Evolutionary conservation across 148 eudicot genomes (phyloP).

Genomic region (Amaranthus hypochondriacus): DNA sequence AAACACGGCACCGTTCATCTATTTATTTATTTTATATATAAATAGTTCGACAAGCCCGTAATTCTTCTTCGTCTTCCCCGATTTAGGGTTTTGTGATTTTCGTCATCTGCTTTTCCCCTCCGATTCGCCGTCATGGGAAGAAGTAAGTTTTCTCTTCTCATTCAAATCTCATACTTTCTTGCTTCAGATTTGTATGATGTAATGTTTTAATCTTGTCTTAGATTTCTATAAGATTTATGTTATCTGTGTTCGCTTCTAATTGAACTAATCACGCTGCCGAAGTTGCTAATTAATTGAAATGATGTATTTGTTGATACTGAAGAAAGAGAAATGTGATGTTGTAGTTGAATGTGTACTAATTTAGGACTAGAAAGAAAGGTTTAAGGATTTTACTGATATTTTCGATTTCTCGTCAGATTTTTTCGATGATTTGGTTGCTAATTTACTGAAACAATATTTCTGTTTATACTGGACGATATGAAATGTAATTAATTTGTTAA

Average conservation of each 20-base stretch:
- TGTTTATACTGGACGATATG: too few relatives aligned
- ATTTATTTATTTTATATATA: neutral
- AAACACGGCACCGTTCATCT: neutral
- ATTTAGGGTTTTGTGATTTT: slow-evolving; percentile 18
- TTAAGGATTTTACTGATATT: too few relatives aligned
- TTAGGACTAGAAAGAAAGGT: too few relatives aligned
- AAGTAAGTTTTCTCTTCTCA: slow-evolving; percentile 15
- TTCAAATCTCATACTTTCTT: neutral
- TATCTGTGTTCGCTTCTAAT: neutral
- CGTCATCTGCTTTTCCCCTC: too few relatives aligned
- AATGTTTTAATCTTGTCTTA: neutral
- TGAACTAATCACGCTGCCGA: neutral
- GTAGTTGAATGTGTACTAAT: neutral
- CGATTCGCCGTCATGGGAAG: slow-evolving; percentile 24
- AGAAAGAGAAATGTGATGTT: neutral
- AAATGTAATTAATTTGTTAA: too few relatives aligned
- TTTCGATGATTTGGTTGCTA: too few relatives aligned
- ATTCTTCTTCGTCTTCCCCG: neutral
- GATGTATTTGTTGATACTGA: neutral
- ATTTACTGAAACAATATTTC: too few relatives aligned
- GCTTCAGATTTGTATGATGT: neutral
- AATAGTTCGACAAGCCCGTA: neutral
- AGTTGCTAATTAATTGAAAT: neutral
- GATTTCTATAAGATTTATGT: neutral
- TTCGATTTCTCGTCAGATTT: too few relatives aligned